Evolutionary conservation across 108 stramenopile genomes (phyloP), one percentile per base, ranked within the genome.

Genomic region (Pelagomonas calceolata): DNA sequence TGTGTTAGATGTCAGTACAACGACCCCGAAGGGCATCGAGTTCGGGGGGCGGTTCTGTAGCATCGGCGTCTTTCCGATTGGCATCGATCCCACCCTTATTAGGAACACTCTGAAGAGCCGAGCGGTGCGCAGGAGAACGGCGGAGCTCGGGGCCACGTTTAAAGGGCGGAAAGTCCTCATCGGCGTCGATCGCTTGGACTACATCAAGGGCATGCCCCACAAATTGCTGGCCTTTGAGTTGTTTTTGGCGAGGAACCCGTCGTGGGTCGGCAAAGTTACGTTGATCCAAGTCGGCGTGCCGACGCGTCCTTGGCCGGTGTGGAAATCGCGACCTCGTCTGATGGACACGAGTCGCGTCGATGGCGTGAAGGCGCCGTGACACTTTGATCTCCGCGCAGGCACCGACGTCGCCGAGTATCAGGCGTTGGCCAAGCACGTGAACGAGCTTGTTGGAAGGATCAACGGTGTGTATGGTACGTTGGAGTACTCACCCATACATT

Each of bases 171-270:
- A 90, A 63, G 70, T 96, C 39, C 88, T 94, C 66, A 80, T 89
- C 36, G 94, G 92, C 30, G 90, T 99, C 74, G 98, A 99, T 78
- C 74, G 91, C 67, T 71, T 98, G 76, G 96, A 98, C 72, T 89
- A 93, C 4, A 79, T 99, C 33, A 94, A 95, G 80, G 79, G 86
- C 18, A 34, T 87, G 39, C 81, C 80, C 32, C 72, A 87, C n/a
- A 87, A 87, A 75, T 77, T 88, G n/a, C 70, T 82, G 63, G 86
- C 85, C 34, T 79, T 85, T 36, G 84, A 87, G 63, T 68, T 70
- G 31, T 78, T 88, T 30, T 68, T 88, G 35, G 34, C 74, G 68
- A 0, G 36, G 34, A 68, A 75, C 69, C 80, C 80, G 16, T 35
- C 66, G 21, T 75, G 68, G 51, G 32, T 37, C 34, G 77, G 65